Conservation (phyloP, 1,284 basidiomycete species). For the Violaceomyces palustris region DNA sequence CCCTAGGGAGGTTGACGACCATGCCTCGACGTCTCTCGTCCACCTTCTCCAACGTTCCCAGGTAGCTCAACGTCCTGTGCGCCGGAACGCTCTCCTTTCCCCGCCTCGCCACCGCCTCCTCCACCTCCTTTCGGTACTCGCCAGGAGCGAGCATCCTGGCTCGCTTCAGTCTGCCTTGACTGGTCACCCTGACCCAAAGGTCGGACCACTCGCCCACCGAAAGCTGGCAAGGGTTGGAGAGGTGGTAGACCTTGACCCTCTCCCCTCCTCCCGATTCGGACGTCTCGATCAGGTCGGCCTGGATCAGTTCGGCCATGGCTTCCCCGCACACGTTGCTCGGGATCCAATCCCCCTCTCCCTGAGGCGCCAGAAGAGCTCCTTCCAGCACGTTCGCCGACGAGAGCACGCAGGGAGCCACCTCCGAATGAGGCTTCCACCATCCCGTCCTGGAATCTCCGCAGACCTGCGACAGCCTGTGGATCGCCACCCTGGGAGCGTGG, state of each 20-base stretch:
- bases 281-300: neutral
- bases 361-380: neutral
- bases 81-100: neutral
- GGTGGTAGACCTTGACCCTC: neutral
- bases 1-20: neutral
- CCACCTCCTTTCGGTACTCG: too few relatives aligned
- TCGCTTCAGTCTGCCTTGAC: too few relatives aligned
- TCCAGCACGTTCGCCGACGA: neutral
- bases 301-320: neutral
- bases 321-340: neutral
- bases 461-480: neutral
- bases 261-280: neutral
- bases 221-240: neutral
- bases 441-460: neutral
- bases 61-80: neutral
- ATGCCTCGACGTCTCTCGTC: neutral
- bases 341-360: neutral
- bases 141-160: too few relatives aligned
- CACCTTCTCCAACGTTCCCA: neutral
- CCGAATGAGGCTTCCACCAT: neutral
- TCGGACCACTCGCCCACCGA: too few relatives aligned
- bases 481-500: neutral
- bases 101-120: neutral
- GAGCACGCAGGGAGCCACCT: neutral
- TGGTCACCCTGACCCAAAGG: too few relatives aligned